Conservation (phyloP, 108 stramenopile genomes). For the Aurantiochytrium sp. region DNA sequence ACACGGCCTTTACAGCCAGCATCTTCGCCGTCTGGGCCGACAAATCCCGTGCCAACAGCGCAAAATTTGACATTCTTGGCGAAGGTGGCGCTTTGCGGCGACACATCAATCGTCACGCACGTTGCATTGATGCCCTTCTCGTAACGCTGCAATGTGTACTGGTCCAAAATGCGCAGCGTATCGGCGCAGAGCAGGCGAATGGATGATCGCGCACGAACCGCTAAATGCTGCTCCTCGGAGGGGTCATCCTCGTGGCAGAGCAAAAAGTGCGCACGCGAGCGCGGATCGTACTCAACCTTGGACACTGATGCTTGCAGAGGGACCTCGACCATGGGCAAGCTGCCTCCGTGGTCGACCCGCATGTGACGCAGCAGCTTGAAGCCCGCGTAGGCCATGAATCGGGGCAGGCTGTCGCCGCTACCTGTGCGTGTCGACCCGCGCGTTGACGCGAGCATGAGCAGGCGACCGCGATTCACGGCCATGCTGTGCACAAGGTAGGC, state of each 20-base stretch:
- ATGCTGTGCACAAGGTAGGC: neutral
- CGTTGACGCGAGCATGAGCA: neutral
- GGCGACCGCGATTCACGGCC: neutral
- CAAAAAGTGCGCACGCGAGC: neutral
- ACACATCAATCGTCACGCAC: neutral
- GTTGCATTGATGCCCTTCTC: neutral
- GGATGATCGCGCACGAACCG: neutral
- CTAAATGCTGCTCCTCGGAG: neutral
- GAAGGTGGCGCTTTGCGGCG: neutral
- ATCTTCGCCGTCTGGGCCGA: neutral
- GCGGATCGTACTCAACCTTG: neutral
- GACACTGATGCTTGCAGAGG: neutral
- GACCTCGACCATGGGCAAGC: neutral
- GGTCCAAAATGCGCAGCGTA: neutral
- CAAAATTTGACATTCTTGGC: neutral
- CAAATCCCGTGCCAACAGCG: conserved; percentile 10
- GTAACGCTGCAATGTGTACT: neutral
- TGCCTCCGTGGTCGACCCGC: neutral
- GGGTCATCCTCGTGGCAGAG: neutral
- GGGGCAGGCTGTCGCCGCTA: neutral
- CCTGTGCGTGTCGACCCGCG: neutral
- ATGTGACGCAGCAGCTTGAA: neutral
- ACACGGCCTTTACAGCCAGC: neutral
- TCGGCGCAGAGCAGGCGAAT: conserved; percentile 11
- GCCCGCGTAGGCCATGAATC: neutral